phyloP scores from a whole-genome alignment of 495 filamentous ascomycete species.

The Aspergillus ostianus region DNA sequence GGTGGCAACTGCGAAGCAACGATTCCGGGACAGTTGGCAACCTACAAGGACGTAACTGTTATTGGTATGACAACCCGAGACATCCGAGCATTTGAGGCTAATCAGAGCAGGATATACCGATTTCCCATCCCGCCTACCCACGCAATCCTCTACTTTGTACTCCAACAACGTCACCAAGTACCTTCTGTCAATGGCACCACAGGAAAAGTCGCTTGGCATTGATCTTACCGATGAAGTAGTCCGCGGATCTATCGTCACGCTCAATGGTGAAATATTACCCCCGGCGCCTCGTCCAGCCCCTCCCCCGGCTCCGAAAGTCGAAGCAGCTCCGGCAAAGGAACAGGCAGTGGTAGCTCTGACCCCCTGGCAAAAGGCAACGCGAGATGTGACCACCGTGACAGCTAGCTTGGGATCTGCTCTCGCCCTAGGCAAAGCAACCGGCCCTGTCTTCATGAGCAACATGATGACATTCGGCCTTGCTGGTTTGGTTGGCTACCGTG shows the following conservation, averaged over 20 bases:
- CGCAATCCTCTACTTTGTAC: conserved; percentile 78
- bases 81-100: background rate
- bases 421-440: conserved; percentile 71
- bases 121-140: conserved; percentile 73
- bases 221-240: conserved; percentile 78
- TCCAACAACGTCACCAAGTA: conserved; percentile 86
- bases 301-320: conserved; percentile 57
- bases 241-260: conserved; percentile 73
- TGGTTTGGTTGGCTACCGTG: conserved; percentile 75
- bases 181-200: conserved; percentile 71
- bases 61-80: conserved; percentile 56
- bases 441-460: conserved; percentile 78
- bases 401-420: conserved; percentile 70
- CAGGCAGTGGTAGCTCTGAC: conserved; percentile 62
- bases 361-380: conserved; percentile 71
- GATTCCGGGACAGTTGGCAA: conserved; percentile 61
- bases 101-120: conserved; percentile 67
- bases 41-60: conserved; percentile 71
- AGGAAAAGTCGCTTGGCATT: conserved; percentile 70
- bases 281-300: conserved; percentile 69
- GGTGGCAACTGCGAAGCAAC: conserved; percentile 81
- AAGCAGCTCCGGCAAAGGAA: conserved; percentile 49
- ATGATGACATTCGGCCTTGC: conserved; percentile 76
- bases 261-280: conserved; percentile 69
- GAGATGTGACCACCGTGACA: conserved; percentile 66